Base-by-base conservation (phyloP, 177 flowering plant genomes). In the Vitis hybrid region DNA sequence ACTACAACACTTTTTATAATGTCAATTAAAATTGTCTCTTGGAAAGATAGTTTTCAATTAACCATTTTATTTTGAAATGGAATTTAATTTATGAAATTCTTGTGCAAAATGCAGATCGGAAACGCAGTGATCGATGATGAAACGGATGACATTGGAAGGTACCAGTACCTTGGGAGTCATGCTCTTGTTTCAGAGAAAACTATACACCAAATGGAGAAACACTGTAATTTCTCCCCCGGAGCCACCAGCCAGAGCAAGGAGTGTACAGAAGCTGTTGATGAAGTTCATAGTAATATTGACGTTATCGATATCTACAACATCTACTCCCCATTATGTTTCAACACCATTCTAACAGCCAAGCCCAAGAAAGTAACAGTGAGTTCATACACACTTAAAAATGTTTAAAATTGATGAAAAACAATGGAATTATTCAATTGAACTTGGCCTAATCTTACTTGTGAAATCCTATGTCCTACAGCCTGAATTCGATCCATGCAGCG, bases 41-140 rank as follows among this genome's bases (percentile, higher is more conserved):
- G 4, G 30, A 3, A 27, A 27, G 30, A 27, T 27, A 27, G 30
- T 27, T 27, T 27, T 27, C 0, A 27, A 27, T 27, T 27, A 27
- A 27, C 5, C 30, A 27, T 27, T 27, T 27, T 27, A 27, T 27
- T 27, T 27, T 27, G 5, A 27, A 27, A 27, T 27, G 4, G 30
- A 27, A 3, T 27, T 27, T 27, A 27, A 27, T 27, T 27, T 27
- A 3, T 27, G 30, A 27, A 27, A 27, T 27, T 27, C 30, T 62
- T 15, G 14, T 30, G 52, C 35, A 60, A 52, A 52, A 7, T 70
- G 80, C 86, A 91, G 94, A 86, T 91, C 54, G 97, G 97, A 11
- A 90, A 91, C 79, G 89, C 92, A 4, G 85, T 72, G 71, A 84
- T 90, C 60, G 75, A 92, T 54, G 85, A 83, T 18, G 83, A 83